Conservation (phyloP, 163 green algal species). For the Scenedesmus sp. region DNA sequence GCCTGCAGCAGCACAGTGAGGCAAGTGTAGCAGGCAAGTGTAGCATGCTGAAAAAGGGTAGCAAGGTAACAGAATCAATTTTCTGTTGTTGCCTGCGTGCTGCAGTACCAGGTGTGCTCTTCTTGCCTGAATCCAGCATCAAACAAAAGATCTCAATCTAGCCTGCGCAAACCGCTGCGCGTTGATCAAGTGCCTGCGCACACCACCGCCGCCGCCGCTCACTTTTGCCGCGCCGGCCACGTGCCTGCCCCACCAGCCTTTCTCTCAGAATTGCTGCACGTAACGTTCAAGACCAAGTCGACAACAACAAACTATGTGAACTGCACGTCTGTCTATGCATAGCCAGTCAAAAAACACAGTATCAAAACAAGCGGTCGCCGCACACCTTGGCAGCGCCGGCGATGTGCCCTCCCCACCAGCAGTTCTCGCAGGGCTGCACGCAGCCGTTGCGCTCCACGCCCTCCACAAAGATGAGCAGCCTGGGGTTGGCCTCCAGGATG, state of each 20-base stretch:
- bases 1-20: background rate
- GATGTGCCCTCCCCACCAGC: conserved; percentile 56
- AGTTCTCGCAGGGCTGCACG: conserved; percentile 43
- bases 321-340: too few species aligned
- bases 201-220: background rate
- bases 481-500: conserved; percentile 49
- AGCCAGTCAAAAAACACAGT: background rate
- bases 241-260: conserved; percentile 51
- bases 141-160: too few species aligned
- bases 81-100: background rate
- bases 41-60: background rate
- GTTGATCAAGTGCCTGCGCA: too few species aligned
- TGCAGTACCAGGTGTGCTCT: too few species aligned
- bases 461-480: conserved; percentile 63
- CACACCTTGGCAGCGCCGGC: conserved; percentile 10
- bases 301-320: too few species aligned
- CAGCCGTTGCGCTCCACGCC: conserved; percentile 49
- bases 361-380: background rate
- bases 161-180: too few species aligned
- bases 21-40: background rate
- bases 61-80: background rate
- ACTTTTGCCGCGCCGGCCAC: background rate
- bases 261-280: conserved; percentile 12
- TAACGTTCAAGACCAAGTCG: too few species aligned
- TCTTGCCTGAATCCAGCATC: too few species aligned